Evolutionary conservation across 2,329 filamentous ascomycete species (phyloP).

Genomic region (Sclerotinia sclerotiorum): DNA sequence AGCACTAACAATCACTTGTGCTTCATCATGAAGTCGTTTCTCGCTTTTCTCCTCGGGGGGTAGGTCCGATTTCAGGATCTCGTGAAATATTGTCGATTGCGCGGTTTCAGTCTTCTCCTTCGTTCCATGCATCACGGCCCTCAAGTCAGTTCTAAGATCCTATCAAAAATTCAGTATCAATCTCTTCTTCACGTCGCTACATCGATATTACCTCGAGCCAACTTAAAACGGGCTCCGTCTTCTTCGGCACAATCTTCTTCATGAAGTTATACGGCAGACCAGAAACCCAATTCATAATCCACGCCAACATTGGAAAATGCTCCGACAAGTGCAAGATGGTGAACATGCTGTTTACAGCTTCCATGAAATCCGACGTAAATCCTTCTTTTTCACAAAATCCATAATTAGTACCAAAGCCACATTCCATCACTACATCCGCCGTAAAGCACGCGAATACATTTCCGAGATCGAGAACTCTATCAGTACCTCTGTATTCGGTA

Average conservation of each 20-base stretch:
- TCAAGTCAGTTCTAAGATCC: conserved; percentile 16
- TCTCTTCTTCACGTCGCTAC: too few relatives aligned
- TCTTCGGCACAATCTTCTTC: conserved; percentile 5
- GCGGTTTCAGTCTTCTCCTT: not conserved
- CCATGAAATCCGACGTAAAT: conserved; percentile 15
- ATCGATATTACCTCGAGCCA: conserved; percentile 12
- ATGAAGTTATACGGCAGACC: conserved; percentile 10
- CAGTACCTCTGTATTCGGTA: conserved; percentile 12
- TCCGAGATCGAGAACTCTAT: conserved; percentile 6
- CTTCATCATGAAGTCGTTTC: conserved; percentile 41
- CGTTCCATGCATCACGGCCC: conserved; percentile 13
- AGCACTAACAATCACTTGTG: conserved; percentile 38
- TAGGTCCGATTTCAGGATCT: conserved; percentile 33
- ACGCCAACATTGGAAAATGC: conserved; percentile 9
- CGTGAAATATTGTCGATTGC: conserved; percentile 37
- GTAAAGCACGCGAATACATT: conserved; percentile 15
- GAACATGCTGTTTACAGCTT: not conserved
- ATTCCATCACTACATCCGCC: conserved; percentile 36
- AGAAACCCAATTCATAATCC: conserved; percentile 1
- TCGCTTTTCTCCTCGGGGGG: conserved; percentile 42
- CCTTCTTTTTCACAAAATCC: conserved; percentile 6
- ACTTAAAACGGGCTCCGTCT: not conserved
- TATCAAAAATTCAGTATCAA: not conserved
- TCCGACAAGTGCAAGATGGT: conserved; percentile 10
- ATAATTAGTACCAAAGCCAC: conserved; percentile 26